A percentile compares a stretch with the other conserved stretches of the same genome.
These are phyloP conservation scores for Sporothrix curviconia DNA, from an alignment of 2,329 filamentous ascomycete species.

Conservation along the genomic window DNA sequence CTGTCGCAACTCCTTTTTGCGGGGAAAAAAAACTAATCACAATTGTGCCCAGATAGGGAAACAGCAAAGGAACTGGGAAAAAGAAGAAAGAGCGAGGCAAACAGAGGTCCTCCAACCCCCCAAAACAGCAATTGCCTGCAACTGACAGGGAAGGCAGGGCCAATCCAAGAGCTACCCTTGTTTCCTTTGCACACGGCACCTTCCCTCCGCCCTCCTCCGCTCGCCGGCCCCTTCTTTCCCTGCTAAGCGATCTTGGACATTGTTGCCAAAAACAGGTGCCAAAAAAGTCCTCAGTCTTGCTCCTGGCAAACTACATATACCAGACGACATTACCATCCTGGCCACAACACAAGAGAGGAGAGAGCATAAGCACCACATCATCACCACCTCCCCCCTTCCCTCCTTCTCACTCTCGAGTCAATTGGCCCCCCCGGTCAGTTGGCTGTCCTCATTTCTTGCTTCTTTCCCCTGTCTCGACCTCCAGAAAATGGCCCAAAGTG, in stretches of 20 bases:
- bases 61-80: neutral
- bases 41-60: too few species aligned
- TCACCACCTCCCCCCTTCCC: neutral
- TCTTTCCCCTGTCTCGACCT: neutral
- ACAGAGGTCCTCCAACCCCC: too few species aligned
- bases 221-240: neutral
- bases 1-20: neutral
- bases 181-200: too few species aligned
- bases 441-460: neutral
- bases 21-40: neutral
- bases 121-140: neutral
- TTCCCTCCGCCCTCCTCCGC: neutral
- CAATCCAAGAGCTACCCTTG: too few species aligned
- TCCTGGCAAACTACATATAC: neutral
- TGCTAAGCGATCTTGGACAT: too few species aligned
- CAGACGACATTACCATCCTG: neutral
- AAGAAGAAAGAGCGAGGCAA: neutral
- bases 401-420: neutral
- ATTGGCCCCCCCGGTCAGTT: neutral
- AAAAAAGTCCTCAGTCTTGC: neutral
- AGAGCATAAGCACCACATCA: neutral
- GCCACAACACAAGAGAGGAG: neutral
- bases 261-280: too few species aligned
- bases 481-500: slow-evolving; percentile 13
- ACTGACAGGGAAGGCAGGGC: neutral